Base-by-base conservation (phyloP, 805 yeast species). In the Yamadazyma endophytica region DNA sequence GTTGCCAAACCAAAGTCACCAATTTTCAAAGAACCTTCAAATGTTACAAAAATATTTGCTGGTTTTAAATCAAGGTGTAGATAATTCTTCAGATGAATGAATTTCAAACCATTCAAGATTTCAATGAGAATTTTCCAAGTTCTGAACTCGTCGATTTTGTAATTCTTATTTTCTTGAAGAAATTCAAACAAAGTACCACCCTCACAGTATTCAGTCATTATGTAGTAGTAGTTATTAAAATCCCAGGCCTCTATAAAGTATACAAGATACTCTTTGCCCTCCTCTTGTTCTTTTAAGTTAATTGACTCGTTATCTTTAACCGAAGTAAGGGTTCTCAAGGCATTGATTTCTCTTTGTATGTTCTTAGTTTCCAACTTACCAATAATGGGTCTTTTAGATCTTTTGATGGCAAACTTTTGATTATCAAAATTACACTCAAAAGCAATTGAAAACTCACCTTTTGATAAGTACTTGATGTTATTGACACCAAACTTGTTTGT, bases 1-100 rank as follows among this genome's bases (percentile, higher is more conserved):
- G 95, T 75, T 5, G 97, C 95, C 69, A 92, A 77, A 6, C 98
- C 98, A 64, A 92, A 92, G 59, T 92, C 98, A 13, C 96, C 98
- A 50, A 92, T 82, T 62, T 90, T 92, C 47, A 92, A 70, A 18
- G 79, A 75, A 17, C 98, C 98, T 53, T 92, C 97, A 59, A 92
- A 92, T 1, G 97, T 87, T 31, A 92, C 80, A 49, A 92, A 82
- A 3, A 92, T 78, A 56, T 92, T 92, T 2, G 97, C 96, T 1
- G 98, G 98, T 58, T 92, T 92, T 50, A 92, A 60, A 58, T 92
- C 98, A 32, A 92, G 63, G 59, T 92, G 98, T 30, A 89, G 64
- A 32, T 85, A 81, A 38, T 73, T 73, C 26, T 77, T 68, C 47
- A 68, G 71, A 53, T 92, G 98, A 28, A 92, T 79, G 52, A 77